Conservation (phyloP, 306 rosid genomes). For the Carpinus viminea region DNA sequence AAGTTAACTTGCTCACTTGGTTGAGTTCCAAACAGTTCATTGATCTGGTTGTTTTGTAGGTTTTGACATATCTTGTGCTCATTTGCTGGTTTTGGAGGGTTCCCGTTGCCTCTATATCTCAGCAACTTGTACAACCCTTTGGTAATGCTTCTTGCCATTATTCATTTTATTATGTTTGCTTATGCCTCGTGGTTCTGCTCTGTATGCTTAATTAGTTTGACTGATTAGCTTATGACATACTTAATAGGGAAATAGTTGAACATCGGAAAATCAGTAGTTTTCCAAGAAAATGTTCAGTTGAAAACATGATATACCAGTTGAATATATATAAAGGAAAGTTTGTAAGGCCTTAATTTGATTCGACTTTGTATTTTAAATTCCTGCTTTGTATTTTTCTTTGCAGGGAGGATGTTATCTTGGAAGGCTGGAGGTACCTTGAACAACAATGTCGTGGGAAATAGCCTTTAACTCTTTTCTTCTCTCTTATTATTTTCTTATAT, state of each 20-base stretch:
- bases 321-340: too few relatives aligned
- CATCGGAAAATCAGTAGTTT: too few relatives aligned
- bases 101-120: slow-evolving; percentile 76
- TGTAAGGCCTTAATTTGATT: neutral
- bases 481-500: too few relatives aligned
- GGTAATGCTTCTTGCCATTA: slow-evolving; percentile 53
- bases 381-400: slow-evolving; percentile 12
- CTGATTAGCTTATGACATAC: neutral
- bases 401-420: slow-evolving; percentile 82
- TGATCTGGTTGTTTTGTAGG: slow-evolving; percentile 40
- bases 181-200: neutral
- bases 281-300: too few relatives aligned
- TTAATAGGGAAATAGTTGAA: neutral
- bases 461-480: neutral
- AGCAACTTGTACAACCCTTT: slow-evolving; percentile 86
- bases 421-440: slow-evolving; percentile 59
- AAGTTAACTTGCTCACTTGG: slow-evolving; percentile 18
- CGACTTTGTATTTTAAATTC: neutral
- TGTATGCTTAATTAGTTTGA: neutral
- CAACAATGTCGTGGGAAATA: slow-evolving; percentile 61
- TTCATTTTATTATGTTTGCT: slow-evolving; percentile 19
- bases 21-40: slow-evolving; percentile 3
- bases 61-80: slow-evolving; percentile 50
- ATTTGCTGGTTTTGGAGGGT: slow-evolving; percentile 80
- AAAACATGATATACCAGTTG: too few relatives aligned